A percentile compares a stretch with the other conserved stretches of the same genome.
Conservation (phyloP, 257 asterid species). For the Fraxinus quadrangulata region DNA sequence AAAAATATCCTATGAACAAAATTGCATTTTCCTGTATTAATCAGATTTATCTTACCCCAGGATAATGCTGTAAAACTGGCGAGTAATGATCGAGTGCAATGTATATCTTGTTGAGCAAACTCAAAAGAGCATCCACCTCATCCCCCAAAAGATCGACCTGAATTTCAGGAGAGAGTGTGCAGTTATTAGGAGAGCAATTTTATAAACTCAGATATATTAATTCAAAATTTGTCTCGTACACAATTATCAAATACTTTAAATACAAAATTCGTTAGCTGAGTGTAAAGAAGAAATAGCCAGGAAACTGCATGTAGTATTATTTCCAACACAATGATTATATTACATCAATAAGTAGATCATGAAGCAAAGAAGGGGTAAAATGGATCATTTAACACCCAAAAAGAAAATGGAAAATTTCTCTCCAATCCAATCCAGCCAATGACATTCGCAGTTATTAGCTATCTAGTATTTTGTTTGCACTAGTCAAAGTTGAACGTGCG, state of each 20-base stretch:
- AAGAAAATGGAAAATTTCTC: not conserved
- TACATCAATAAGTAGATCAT: constrained; percentile 17
- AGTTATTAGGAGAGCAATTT: not conserved
- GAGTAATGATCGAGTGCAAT: constrained; percentile 83
- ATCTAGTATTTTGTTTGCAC: not conserved
- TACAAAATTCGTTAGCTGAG: not conserved
- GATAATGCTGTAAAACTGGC: constrained; percentile 84
- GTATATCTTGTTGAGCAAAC: constrained; percentile 76
- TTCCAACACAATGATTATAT: not conserved
- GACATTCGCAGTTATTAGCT: not conserved
- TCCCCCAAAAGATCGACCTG: constrained; percentile 98
- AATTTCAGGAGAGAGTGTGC: constrained; percentile 15
- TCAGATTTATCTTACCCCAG: constrained; percentile 65
- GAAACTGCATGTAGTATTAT: not conserved
- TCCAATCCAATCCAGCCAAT: not conserved
- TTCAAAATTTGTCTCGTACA: not conserved
- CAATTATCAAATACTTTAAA: not conserved
- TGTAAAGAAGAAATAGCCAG: not conserved
- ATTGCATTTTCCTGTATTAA: not conserved
- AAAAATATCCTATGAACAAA: not conserved
- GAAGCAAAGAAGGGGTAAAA: not conserved
- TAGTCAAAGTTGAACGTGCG: too few species aligned
- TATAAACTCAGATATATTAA: not conserved
- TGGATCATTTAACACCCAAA: not conserved
- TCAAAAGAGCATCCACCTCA: constrained; percentile 74